A percentile compares a stretch with the other conserved stretches of the same genome.
These are phyloP conservation scores for Trichocladium antarcticum DNA, from an alignment of 495 filamentous ascomycete species.

Conservation along the genomic window DNA sequence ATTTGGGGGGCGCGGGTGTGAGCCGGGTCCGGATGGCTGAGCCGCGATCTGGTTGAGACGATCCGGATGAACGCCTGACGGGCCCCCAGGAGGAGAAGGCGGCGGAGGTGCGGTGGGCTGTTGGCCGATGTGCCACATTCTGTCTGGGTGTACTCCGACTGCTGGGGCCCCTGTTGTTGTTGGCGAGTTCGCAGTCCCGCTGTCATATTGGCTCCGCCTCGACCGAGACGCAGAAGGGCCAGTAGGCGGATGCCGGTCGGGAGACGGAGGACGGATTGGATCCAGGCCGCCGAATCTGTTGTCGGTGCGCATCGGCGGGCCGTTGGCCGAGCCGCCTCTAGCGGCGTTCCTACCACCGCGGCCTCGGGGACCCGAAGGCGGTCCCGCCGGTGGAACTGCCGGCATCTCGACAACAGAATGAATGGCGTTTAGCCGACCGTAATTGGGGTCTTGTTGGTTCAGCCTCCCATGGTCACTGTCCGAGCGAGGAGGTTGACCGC, in stretches of 20 bases:
- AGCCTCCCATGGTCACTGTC: constrained; percentile 49
- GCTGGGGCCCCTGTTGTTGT: constrained; percentile 21
- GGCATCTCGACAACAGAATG: constrained; percentile 36
- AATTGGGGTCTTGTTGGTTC: constrained; percentile 50
- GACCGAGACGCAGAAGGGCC: constrained; percentile 37
- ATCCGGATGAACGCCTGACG: constrained; percentile 39
- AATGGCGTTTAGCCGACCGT: constrained; percentile 47
- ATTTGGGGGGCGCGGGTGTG: constrained; percentile 23
- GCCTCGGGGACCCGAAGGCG: constrained; percentile 62
- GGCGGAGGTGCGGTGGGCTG: constrained; percentile 18
- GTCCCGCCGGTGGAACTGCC: constrained; percentile 43
- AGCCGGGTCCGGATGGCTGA: constrained; percentile 15
- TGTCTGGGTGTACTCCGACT: constrained; percentile 35
- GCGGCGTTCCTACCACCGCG: constrained; percentile 32
- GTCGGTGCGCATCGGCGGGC: constrained; percentile 28
- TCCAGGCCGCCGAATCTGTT: constrained; percentile 26
- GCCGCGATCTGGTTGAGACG: constrained; percentile 31
- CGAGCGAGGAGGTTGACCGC: constrained; percentile 21
- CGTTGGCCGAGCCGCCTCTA: constrained; percentile 24
- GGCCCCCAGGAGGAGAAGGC: constrained; percentile 9
- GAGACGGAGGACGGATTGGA: constrained; percentile 31
- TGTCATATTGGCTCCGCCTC: constrained; percentile 31
- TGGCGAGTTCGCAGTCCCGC: constrained; percentile 20
- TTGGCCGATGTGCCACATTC: constrained; percentile 29
- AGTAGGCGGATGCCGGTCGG: constrained; percentile 39